Base-by-base conservation (phyloP, 116 monocot species). In the Dioscorea cayenensis region DNA sequence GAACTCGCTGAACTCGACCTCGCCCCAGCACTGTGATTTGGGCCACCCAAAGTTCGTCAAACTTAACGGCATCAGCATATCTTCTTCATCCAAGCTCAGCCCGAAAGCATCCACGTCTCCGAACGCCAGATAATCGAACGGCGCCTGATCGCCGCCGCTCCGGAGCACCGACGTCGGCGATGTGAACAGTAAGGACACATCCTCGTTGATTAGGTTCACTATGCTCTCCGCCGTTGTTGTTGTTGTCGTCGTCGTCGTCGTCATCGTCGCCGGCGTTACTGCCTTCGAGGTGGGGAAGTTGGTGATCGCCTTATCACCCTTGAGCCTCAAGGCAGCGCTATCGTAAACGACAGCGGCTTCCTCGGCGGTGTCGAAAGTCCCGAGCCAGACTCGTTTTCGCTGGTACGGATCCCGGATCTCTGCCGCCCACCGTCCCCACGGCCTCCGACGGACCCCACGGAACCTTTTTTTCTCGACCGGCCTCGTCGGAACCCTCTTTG, bases 291-390 rank as follows among this genome's bases (percentile, higher is more conserved):
- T 13, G 28, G 79, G 74, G 68, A 83, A 83, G 75, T 83, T 83
- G 68, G 83, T 83, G 52, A 83, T 48, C 7, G 83, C 83, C 67
- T 68, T 69, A 12, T 64, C 49, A 2, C 83, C 83, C 29, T 83
- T 78, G 36, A 83, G 36, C 37, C 83, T 71, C 18, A 78, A 51
- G 43, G 84, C 84, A 2, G 79, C 79, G 28, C 14, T 28, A 61
- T 84, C 79, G 63, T 84, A 84, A 14, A 76, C 84, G 36, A 59
- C 36, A 29, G 79, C 79, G 12, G 84, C 84, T 66, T 76, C 84
- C 79, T 79, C 84, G 65, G 79, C 79, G 27, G 84, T 84, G 76
- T 84, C 84, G 84, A 73, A 84, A 25, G 84, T 84, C 35, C 84
- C 84, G n/a, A 84, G 76, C 84, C 84, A 84, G 19, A 79, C 25